These are phyloP conservation scores for Allodekkera sacchari DNA, from an alignment of 805 yeast genomes.

Conservation along the genomic window DNA sequence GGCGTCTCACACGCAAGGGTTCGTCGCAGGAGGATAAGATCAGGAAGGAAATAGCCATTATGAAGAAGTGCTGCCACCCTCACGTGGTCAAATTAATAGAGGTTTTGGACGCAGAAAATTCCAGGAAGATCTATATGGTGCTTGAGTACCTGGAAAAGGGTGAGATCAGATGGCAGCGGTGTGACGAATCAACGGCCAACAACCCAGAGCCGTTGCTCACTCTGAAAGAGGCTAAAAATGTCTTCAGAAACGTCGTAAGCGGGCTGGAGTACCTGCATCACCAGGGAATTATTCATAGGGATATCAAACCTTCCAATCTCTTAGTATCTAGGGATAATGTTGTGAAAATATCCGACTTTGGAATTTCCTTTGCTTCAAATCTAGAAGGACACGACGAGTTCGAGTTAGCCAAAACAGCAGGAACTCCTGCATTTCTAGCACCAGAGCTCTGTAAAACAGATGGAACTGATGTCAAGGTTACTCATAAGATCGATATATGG, in stretches of 20 bases:
- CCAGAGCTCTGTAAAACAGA: constrained; percentile 80
- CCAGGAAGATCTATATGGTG: constrained; percentile 82
- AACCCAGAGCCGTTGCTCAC: constrained; percentile 54
- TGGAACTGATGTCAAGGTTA: constrained; percentile 43
- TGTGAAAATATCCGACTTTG: constrained; percentile 94
- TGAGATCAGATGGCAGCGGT: constrained; percentile 75
- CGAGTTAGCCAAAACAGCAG: constrained; percentile 92
- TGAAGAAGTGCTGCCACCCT: constrained; percentile 87
- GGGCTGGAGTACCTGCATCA: constrained; percentile 88
- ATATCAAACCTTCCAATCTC: constrained; percentile 90
- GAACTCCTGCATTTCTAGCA: constrained; percentile 95
- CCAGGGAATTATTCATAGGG: constrained; percentile 90
- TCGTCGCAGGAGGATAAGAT: constrained; percentile 57
- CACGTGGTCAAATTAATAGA: constrained; percentile 83
- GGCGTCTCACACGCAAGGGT: constrained; percentile 26
- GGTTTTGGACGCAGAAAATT: constrained; percentile 77
- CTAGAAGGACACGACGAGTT: constrained; percentile 48
- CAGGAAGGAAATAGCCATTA: constrained; percentile 82
- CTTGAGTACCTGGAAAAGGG: constrained; percentile 87
- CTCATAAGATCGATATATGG: constrained; percentile 92
- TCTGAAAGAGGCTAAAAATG: constrained; percentile 57
- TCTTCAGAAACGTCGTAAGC: constrained; percentile 73
- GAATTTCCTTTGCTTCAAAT: constrained; percentile 70
- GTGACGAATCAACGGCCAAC: constrained; percentile 6
- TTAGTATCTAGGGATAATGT: constrained; percentile 58